phyloP scores from a whole-genome alignment of 106 monocot genomes.

The Agapanthus africanus region DNA sequence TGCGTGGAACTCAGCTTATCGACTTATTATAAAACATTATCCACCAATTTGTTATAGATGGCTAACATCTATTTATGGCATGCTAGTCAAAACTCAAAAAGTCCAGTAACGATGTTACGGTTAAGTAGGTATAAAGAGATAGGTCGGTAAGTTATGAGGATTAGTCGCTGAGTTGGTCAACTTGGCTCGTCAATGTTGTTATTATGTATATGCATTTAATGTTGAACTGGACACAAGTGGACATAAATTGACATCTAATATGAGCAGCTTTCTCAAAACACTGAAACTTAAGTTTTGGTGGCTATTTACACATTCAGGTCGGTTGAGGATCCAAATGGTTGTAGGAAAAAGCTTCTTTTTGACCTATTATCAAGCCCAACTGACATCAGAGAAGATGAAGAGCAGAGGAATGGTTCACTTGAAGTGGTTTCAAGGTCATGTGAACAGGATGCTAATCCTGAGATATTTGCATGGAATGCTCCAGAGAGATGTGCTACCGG shows the following conservation, averaged over 20 bases:
- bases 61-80: background rate
- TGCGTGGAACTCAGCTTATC: background rate
- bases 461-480: constrained; percentile 3
- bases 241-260: too few species aligned
- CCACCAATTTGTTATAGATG: background rate
- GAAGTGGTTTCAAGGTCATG: constrained; percentile 14
- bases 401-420: constrained; percentile 10
- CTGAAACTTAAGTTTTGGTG: too few species aligned
- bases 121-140: too few species aligned
- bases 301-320: too few species aligned
- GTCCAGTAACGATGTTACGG: background rate
- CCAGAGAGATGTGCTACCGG: constrained; percentile 13
- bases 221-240: too few species aligned
- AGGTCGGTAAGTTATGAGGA: too few species aligned
- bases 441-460: constrained; percentile 1
- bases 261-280: too few species aligned
- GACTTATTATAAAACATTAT: constrained; percentile 1
- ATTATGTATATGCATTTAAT: too few species aligned
- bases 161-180: too few species aligned
- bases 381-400: constrained; percentile 18
- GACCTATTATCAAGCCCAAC: constrained; percentile 10
- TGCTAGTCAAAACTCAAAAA: background rate
- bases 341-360: constrained; percentile 16
- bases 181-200: too few species aligned
- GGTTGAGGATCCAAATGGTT: constrained; percentile 19